phyloP scores from a whole-genome alignment of 371 early-diverging fungal species.

The Mucor lusitanicus region DNA sequence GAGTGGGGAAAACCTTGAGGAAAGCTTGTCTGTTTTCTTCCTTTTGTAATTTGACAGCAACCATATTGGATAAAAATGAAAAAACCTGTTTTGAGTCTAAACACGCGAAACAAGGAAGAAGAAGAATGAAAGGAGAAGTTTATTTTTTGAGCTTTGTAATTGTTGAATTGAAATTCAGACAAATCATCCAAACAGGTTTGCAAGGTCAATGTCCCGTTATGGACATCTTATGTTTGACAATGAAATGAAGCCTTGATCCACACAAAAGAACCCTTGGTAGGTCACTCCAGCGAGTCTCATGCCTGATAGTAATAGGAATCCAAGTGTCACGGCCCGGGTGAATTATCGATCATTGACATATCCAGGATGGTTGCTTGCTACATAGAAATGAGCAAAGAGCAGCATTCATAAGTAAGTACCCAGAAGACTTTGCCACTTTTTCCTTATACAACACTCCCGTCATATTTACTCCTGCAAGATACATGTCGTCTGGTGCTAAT shows the following conservation, averaged over 20 bases:
- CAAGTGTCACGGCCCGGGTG: too few relatives aligned
- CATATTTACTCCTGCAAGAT: too few relatives aligned
- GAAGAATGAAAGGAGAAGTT: not conserved
- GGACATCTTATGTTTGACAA: not conserved
- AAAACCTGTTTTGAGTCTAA: not conserved
- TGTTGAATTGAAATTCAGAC: not conserved
- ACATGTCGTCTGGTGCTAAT: too few relatives aligned
- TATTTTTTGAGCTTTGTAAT: not conserved
- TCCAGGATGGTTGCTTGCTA: too few relatives aligned
- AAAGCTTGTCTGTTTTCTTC: constrained; percentile 62
- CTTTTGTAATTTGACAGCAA: constrained; percentile 53
- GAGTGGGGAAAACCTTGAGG: constrained; percentile 56
- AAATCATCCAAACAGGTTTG: not conserved
- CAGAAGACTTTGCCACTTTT: too few relatives aligned
- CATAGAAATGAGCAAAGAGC: too few relatives aligned
- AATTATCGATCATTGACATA: too few relatives aligned
- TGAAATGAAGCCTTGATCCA: not conserved
- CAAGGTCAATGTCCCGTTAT: not conserved
- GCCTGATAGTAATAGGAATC: too few relatives aligned
- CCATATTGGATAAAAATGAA: constrained; percentile 21
- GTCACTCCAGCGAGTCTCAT: too few relatives aligned
- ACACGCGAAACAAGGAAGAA: not conserved
- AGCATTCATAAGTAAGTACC: too few relatives aligned
- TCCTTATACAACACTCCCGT: too few relatives aligned
- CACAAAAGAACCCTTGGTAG: too few relatives aligned